Evolutionary conservation across 331 rosid genomes (phyloP).

Genomic region (Saraca asoca): DNA sequence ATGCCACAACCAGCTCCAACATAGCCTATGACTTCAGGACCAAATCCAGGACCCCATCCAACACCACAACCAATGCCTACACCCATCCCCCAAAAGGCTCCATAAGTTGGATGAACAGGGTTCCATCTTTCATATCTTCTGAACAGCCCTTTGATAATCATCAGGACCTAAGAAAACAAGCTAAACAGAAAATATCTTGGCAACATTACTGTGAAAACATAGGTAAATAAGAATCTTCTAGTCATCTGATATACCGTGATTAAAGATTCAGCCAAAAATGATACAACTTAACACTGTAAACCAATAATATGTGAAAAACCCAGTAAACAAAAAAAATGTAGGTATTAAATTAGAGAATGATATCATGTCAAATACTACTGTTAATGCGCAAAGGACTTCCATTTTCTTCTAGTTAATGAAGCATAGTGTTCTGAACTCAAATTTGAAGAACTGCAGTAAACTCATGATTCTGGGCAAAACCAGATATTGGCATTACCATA

Average conservation of each 20-base stretch:
- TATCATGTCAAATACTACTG: too few relatives aligned
- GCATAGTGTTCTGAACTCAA: too few relatives aligned
- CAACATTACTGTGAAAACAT: background rate
- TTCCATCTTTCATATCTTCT: constrained; percentile 81
- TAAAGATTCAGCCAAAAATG: background rate
- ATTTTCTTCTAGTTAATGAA: too few relatives aligned
- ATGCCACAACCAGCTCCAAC: constrained; percentile 97
- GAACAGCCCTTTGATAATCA: constrained; percentile 79
- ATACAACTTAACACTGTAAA: too few relatives aligned
- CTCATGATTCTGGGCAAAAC: too few relatives aligned
- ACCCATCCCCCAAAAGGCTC: constrained; percentile 97
- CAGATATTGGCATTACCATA: too few relatives aligned
- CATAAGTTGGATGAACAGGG: constrained; percentile 86
- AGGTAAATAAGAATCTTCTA: background rate
- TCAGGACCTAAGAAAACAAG: constrained; percentile 51
- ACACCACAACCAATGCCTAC: constrained; percentile 95
- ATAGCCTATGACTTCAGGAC: constrained; percentile 88
- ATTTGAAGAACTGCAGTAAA: too few relatives aligned
- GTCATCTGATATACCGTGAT: background rate
- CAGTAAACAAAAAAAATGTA: too few relatives aligned
- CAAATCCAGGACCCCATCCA: constrained; percentile 99
- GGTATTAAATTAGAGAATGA: too few relatives aligned
- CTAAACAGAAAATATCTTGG: constrained; percentile 3
- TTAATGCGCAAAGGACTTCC: too few relatives aligned
- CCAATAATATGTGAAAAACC: too few relatives aligned